Evolutionary conservation across 768 basidiomycete genomes (phyloP).

Genomic region (Antrodiella citrinella): DNA sequence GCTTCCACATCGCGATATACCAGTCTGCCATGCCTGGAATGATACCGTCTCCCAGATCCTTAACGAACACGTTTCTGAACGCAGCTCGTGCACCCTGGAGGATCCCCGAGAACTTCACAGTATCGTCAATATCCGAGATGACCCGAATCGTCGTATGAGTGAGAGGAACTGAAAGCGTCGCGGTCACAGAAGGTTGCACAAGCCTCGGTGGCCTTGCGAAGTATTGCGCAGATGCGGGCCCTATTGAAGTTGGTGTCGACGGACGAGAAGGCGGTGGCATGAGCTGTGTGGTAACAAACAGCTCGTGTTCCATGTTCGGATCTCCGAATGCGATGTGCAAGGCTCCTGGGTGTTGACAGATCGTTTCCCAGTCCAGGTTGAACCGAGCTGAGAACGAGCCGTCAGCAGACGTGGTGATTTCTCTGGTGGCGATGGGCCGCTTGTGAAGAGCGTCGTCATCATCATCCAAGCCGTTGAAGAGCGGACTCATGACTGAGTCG

Average conservation of each 20-base stretch:
- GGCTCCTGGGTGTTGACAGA: conserved; percentile 53
- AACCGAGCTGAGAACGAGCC: conserved; percentile 69
- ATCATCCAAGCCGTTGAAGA: conserved; percentile 12
- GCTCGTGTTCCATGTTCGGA: conserved; percentile 31
- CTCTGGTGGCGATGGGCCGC: conserved; percentile 39
- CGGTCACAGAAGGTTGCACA: conserved; percentile 10
- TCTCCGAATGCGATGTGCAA: conserved; percentile 53
- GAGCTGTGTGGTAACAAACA: conserved; percentile 48
- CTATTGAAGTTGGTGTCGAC: conserved; percentile 8
- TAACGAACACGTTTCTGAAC: conserved; percentile 90
- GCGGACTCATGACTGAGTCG: conserved; percentile 8
- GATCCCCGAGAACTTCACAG: conserved; percentile 77
- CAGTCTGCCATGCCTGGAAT: conserved; percentile 81
- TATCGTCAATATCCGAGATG: conserved; percentile 94
- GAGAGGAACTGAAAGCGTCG: conserved; percentile 29
- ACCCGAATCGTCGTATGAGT: conserved; percentile 63
- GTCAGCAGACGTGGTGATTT: conserved; percentile 53
- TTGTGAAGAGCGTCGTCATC: conserved; percentile 24
- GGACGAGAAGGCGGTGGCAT: conserved; percentile 30
- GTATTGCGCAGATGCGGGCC: conserved; percentile 1
- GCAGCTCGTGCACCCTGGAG: conserved; percentile 69
- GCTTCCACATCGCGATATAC: conserved; percentile 60
- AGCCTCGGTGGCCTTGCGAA: not conserved
- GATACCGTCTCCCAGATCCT: conserved; percentile 66
- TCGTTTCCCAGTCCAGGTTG: conserved; percentile 56